Conservation (phyloP, 768 basidiomycete genomes). For the Boletus vermiculosoides region DNA sequence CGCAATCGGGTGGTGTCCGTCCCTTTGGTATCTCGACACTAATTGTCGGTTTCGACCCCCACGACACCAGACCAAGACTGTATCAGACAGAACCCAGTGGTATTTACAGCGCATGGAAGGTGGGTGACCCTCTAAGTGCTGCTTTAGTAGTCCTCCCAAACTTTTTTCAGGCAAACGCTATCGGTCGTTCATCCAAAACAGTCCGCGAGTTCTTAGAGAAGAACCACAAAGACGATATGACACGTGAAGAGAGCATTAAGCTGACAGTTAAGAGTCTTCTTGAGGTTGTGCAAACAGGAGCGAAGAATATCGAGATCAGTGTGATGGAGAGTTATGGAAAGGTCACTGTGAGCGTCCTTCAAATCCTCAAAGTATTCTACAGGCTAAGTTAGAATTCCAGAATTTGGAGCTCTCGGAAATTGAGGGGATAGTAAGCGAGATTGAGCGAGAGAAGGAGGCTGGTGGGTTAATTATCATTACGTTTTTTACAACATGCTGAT, state of each 20-base stretch:
- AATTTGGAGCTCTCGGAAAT: constrained; percentile 86
- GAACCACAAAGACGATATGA: constrained; percentile 90
- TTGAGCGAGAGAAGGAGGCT: constrained; percentile 97
- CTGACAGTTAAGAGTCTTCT: constrained; percentile 92
- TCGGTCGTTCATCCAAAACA: constrained; percentile 97
- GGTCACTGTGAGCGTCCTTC: constrained; percentile 62
- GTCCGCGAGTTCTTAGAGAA: constrained; percentile 98
- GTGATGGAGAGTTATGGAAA: constrained; percentile 96
- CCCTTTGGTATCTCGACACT: constrained; percentile 98
- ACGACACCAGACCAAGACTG: constrained; percentile 81
- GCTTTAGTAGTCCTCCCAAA: background rate
- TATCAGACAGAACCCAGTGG: constrained; percentile 98
- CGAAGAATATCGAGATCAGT: constrained; percentile 98
- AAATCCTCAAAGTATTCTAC: background rate
- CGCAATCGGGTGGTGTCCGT: constrained; percentile 97
- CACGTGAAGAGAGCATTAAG: constrained; percentile 88
- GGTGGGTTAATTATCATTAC: constrained; percentile 44
- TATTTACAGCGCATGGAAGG: constrained; percentile 99
- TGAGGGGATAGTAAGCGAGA: constrained; percentile 86
- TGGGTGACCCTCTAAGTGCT: constrained; percentile 26
- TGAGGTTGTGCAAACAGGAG: constrained; percentile 99
- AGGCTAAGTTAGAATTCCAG: constrained; percentile 39
- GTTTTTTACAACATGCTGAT: constrained; percentile 2
- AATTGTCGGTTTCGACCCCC: constrained; percentile 94
- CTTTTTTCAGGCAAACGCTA: constrained; percentile 82